Percentiles rank a stretch among this genome's conserved stretches.
phyloP scores from a whole-genome alignment of 2,329 filamentous ascomycete genomes.

The Aspergillus tanneri region DNA sequence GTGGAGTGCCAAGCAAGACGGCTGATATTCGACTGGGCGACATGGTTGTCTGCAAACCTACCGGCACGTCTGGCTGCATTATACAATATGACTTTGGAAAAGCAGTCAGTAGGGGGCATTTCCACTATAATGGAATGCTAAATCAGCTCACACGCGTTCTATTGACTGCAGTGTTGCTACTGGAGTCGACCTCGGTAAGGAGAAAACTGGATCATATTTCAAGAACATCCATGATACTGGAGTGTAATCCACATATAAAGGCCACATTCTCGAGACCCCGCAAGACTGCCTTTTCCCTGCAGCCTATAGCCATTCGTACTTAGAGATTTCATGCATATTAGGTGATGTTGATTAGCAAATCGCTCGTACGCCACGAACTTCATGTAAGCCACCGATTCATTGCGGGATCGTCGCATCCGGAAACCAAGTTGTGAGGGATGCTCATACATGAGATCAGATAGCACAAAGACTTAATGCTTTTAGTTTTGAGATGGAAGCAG shows the following conservation, averaged over 20 bases:
- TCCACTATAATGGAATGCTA: background rate
- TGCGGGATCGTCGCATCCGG: conserved; percentile 1
- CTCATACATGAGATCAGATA: background rate
- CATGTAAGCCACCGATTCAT: background rate
- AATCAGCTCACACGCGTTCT: background rate
- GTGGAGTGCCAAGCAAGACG: background rate
- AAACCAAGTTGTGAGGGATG: conserved; percentile 1
- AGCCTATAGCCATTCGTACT: too few relatives aligned
- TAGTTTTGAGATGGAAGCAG: conserved; percentile 7
- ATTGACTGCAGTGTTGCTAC: background rate
- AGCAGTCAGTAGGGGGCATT: background rate
- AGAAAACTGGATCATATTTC: too few relatives aligned
- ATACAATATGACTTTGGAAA: conserved; percentile 2
- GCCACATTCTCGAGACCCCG: too few relatives aligned
- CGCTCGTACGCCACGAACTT: background rate
- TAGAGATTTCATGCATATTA: background rate
- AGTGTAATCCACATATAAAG: too few relatives aligned
- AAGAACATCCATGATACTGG: too few relatives aligned
- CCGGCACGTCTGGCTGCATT: background rate
- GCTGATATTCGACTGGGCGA: background rate
- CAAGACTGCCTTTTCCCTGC: too few relatives aligned
- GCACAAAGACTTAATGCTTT: background rate
- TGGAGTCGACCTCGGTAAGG: background rate
- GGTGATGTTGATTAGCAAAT: background rate
- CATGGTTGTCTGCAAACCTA: background rate